Conservation (phyloP, 1,284 basidiomycete genomes). For the Ustilago loliicola region DNA sequence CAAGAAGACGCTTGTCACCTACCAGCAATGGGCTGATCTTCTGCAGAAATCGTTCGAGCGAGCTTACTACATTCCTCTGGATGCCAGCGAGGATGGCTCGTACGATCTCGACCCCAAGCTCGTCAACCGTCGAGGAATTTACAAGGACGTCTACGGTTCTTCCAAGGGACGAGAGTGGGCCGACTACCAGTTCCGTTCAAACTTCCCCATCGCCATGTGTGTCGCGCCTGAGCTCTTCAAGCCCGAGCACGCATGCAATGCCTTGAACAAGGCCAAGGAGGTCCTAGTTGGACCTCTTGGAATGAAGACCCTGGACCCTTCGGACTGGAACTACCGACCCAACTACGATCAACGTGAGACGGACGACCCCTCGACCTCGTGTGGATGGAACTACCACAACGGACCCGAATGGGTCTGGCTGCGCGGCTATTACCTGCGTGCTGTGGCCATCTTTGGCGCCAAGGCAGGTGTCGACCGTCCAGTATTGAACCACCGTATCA, state of each 20-base stretch:
- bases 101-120: conserved; percentile 81
- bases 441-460: conserved; percentile 75
- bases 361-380: conserved; percentile 49
- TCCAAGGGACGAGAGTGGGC: conserved; percentile 79
- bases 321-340: conserved; percentile 63
- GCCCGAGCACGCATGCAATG: conserved; percentile 81
- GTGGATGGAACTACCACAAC: conserved; percentile 72
- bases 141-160: conserved; percentile 90
- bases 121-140: conserved; percentile 92
- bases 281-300: conserved; percentile 59
- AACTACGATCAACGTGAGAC: conserved; percentile 64
- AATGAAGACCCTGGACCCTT: conserved; percentile 65
- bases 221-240: conserved; percentile 96
- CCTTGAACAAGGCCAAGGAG: conserved; percentile 58
- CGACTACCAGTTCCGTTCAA: conserved; percentile 87
- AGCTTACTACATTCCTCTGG: conserved; percentile 88
- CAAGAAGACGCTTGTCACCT: conserved; percentile 80
- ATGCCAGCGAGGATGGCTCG: conserved; percentile 79
- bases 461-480: conserved; percentile 40
- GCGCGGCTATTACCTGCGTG: conserved; percentile 92
- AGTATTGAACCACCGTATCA: conserved; percentile 55
- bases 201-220: conserved; percentile 92
- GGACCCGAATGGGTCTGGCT: conserved; percentile 95
- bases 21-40: conserved; percentile 88
- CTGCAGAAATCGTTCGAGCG: conserved; percentile 89